These are phyloP conservation scores for Nyctanthes arbortristis DNA, from an alignment of 257 asterid genomes.

Conservation along the genomic window DNA sequence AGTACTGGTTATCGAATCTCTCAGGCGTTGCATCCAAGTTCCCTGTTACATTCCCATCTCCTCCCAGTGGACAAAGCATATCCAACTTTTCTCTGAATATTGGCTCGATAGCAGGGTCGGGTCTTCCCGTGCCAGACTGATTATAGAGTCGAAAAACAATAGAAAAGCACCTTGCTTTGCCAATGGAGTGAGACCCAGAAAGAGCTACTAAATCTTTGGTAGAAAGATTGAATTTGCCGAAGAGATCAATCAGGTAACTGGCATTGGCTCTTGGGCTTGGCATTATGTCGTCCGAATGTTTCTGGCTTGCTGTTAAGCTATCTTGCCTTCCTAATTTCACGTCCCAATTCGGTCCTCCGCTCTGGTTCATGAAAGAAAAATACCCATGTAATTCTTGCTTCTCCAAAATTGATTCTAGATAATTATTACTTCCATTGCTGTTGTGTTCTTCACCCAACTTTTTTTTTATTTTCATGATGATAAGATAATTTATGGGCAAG, in stretches of 20 bases:
- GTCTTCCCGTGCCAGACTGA: slow-evolving; percentile 80
- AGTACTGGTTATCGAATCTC: slow-evolving; percentile 73
- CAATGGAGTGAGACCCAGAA: slow-evolving; percentile 93
- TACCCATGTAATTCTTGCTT: neutral
- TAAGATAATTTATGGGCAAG: neutral
- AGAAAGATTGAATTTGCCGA: slow-evolving; percentile 64
- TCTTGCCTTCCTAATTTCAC: slow-evolving; percentile 83
- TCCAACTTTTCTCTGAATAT: slow-evolving; percentile 44
- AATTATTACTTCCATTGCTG: neutral
- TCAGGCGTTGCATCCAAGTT: slow-evolving; percentile 71
- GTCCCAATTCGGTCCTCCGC: slow-evolving; percentile 92
- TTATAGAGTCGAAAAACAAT: slow-evolving; percentile 83
- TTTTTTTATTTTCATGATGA: neutral
- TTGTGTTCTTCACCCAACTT: neutral
- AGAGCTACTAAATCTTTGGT: slow-evolving; percentile 79
- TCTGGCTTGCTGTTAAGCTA: slow-evolving; percentile 85
- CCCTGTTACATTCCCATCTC: slow-evolving; percentile 67
- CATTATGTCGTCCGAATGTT: slow-evolving; percentile 75
- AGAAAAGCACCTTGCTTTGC: slow-evolving; percentile 85
- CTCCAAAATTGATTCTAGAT: no score
- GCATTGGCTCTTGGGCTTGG: slow-evolving; percentile 97
- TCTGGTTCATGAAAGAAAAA: slow-evolving; percentile 36
- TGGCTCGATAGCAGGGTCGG: slow-evolving; percentile 80
- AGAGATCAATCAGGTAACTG: slow-evolving; percentile 56
- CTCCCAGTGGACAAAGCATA: slow-evolving; percentile 66